phyloP scores from a whole-genome alignment of 1,284 basidiomycete genomes.

The Cutaneotrichosporon mucoides region DNA sequence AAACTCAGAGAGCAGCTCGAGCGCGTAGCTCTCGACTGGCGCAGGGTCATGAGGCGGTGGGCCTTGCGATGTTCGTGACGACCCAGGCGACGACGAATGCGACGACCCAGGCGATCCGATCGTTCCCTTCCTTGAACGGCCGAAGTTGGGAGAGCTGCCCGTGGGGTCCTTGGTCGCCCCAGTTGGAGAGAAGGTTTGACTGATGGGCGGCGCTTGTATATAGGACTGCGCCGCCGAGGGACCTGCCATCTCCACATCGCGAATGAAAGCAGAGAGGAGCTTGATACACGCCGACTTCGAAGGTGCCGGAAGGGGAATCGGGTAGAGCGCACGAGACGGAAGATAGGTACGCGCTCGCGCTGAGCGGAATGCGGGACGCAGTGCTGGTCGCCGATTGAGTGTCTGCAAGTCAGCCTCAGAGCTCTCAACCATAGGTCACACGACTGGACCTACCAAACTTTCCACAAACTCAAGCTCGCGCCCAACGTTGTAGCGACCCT shows the following conservation, averaged over 20 bases:
- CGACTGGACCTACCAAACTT: constrained; percentile 27
- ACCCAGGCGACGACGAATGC: not conserved
- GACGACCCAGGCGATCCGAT: not conserved
- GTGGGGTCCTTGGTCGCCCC: not conserved
- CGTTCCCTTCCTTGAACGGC: not conserved
- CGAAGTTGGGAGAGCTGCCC: not conserved
- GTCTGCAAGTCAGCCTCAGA: constrained; percentile 18
- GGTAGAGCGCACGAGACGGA: constrained; percentile 28
- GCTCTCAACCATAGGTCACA: not conserved
- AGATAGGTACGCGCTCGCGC: constrained; percentile 42
- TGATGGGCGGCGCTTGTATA: constrained; percentile 1
- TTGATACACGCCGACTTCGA: constrained; percentile 43
- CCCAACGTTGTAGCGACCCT: constrained; percentile 42
- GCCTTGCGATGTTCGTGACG: not conserved
- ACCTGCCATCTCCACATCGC: constrained; percentile 30
- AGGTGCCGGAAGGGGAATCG: constrained; percentile 41
- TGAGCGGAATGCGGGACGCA: constrained; percentile 44
- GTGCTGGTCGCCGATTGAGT: constrained; percentile 33
- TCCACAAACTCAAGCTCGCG: constrained; percentile 45
- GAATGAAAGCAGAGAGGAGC: constrained; percentile 28
- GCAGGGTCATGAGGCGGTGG: constrained; percentile 19
- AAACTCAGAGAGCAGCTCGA: constrained; percentile 46
- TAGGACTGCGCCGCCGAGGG: constrained; percentile 15
- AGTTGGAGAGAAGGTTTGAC: not conserved
- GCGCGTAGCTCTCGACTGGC: constrained; percentile 35